Evolutionary conservation across 148 eudicot genomes (phyloP).

Genomic region (Vaccinium macrocarpon): DNA sequence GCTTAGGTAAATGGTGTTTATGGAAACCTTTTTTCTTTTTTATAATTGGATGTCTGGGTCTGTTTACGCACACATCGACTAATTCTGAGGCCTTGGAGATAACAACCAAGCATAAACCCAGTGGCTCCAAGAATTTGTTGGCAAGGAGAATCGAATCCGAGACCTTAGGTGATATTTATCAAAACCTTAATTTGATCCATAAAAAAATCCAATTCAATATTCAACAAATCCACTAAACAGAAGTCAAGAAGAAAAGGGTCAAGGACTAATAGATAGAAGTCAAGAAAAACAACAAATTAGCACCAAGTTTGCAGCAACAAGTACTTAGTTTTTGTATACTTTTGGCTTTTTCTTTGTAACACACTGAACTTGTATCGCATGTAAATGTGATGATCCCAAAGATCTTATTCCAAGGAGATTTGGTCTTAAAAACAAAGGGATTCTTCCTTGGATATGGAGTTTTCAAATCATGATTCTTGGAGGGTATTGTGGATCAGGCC

Average conservation of each 20-base stretch:
- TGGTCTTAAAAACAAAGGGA: constrained; percentile 7
- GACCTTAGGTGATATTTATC: background rate
- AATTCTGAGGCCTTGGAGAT: too few species aligned
- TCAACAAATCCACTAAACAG: too few species aligned
- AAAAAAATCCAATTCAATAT: too few species aligned
- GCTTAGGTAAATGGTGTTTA: background rate
- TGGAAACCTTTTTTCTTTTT: background rate
- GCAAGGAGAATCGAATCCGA: too few species aligned
- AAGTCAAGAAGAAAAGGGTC: background rate
- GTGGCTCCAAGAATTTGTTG: too few species aligned
- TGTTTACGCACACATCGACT: too few species aligned
- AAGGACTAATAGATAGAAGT: background rate
- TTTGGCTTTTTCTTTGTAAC: too few species aligned
- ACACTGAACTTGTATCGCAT: background rate
- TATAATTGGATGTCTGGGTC: too few species aligned
- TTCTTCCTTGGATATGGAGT: constrained; percentile 8
- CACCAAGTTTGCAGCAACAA: background rate
- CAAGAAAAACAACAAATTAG: background rate
- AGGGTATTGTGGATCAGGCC: background rate
- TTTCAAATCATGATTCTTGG: constrained; percentile 2
- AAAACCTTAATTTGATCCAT: background rate
- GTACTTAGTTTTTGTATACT: background rate
- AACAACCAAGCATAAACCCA: too few species aligned
- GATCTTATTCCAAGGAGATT: background rate
- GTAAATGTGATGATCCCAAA: background rate